phyloP scores from a whole-genome alignment of 1,284 basidiomycete species.

The Inonotus obliquus region DNA sequence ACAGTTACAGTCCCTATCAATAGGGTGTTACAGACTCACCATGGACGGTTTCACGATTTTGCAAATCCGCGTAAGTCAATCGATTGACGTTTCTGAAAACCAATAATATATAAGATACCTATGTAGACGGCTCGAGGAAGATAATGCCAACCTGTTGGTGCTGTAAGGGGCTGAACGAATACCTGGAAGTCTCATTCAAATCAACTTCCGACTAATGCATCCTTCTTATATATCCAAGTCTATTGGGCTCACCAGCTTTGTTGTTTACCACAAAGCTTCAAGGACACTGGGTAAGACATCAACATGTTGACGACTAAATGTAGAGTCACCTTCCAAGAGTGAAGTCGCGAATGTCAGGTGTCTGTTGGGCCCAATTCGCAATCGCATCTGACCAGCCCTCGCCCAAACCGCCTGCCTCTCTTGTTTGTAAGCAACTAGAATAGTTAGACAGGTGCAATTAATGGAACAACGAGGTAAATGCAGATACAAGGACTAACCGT shows the following conservation, averaged over 20 bases:
- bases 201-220: neutral
- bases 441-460: too few species aligned
- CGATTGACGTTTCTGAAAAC: constrained; percentile 28
- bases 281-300: neutral
- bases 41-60: constrained; percentile 37
- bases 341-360: constrained; percentile 34
- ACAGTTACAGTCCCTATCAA: neutral
- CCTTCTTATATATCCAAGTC: neutral
- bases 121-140: constrained; percentile 36
- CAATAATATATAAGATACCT: constrained; percentile 20
- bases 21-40: constrained; percentile 21
- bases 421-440: constrained; percentile 42
- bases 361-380: constrained; percentile 42
- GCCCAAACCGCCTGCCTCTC: constrained; percentile 46
- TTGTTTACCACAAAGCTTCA: constrained; percentile 28
- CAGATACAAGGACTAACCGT: neutral
- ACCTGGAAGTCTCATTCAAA: constrained; percentile 14
- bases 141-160: constrained; percentile 29
- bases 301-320: neutral
- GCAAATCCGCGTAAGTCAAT: constrained; percentile 35
- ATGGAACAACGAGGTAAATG: too few species aligned
- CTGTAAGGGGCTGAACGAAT: constrained; percentile 31
- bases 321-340: constrained; percentile 32
- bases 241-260: constrained; percentile 13
- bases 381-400: constrained; percentile 55